phyloP scores from a whole-genome alignment of 1,284 basidiomycete species.

The Ganoderma leucocontextum region DNA sequence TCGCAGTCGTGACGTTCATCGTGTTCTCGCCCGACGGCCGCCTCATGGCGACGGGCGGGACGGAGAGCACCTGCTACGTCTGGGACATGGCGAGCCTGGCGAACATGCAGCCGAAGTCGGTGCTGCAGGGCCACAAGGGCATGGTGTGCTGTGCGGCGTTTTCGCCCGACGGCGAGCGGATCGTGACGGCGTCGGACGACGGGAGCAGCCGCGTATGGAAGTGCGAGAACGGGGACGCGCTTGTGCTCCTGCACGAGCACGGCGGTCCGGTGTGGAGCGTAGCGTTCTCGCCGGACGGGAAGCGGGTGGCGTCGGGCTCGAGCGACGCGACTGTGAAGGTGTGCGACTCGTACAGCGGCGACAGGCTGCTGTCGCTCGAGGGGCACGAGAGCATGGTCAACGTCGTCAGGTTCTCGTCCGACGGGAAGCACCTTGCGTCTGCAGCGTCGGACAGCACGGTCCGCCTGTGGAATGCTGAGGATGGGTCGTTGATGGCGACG shows the following conservation, averaged over 20 bases:
- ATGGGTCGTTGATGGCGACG: conserved; percentile 1
- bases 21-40: conserved; percentile 35
- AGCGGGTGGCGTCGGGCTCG: conserved; percentile 28
- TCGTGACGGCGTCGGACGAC: conserved; percentile 37
- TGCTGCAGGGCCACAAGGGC: conserved; percentile 29
- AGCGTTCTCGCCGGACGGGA: conserved; percentile 29
- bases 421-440: conserved; percentile 31
- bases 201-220: conserved; percentile 29
- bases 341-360: conserved; percentile 30
- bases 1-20: conserved; percentile 32
- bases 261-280: conserved; percentile 13
- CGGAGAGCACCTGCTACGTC: conserved; percentile 29
- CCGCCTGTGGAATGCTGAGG: background rate
- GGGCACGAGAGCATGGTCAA: conserved; percentile 28
- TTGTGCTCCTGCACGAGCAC: conserved; percentile 13
- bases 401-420: conserved; percentile 34
- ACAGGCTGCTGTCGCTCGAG: conserved; percentile 28
- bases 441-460: conserved; percentile 31
- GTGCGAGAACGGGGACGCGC: conserved; percentile 18
- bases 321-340: conserved; percentile 24
- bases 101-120: conserved; percentile 6
- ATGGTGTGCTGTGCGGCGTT: conserved; percentile 34
- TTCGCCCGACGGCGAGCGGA: conserved; percentile 34
- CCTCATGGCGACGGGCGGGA: conserved; percentile 31
- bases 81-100: conserved; percentile 30